Percentiles rank a stretch among this genome's conserved stretches.
These are phyloP conservation scores for Blastobotrys raffinosifermentans DNA, from an alignment of 1,139 yeast genomes.

Conservation along the genomic window DNA sequence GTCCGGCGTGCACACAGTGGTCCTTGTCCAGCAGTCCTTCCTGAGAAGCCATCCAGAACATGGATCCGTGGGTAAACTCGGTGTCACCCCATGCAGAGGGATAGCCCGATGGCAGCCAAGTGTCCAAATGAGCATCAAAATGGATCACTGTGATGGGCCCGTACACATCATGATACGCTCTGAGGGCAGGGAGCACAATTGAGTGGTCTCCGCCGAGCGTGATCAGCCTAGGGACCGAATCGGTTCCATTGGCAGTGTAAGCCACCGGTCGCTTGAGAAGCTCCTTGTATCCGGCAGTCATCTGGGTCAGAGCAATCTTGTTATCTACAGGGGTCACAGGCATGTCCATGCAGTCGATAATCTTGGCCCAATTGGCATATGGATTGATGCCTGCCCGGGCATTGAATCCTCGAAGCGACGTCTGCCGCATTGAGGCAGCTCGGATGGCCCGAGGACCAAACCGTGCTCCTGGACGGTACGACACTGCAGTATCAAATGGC, in stretches of 20 bases:
- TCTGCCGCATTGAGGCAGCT: slow-evolving; percentile 59
- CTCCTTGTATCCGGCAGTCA: slow-evolving; percentile 58
- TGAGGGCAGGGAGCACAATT: slow-evolving; percentile 58
- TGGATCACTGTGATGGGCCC: slow-evolving; percentile 68
- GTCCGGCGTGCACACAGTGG: slow-evolving; percentile 59
- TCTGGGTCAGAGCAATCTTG: slow-evolving; percentile 59
- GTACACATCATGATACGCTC: slow-evolving; percentile 52
- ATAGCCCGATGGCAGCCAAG: slow-evolving; percentile 51
- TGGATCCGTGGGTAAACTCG: slow-evolving; percentile 56
- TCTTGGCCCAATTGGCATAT: slow-evolving; percentile 48
- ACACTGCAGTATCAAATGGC: slow-evolving; percentile 72
- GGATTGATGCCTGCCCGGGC: slow-evolving; percentile 61
- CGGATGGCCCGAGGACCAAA: slow-evolving; percentile 79
- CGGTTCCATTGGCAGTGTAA: slow-evolving; percentile 8
- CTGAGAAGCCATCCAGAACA: slow-evolving; percentile 61
- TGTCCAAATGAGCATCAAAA: slow-evolving; percentile 68
- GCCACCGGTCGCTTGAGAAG: slow-evolving; percentile 46
- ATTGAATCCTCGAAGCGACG: slow-evolving; percentile 35
- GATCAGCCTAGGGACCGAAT: slow-evolving; percentile 17
- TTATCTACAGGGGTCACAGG: slow-evolving; percentile 83
- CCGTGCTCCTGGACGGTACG: slow-evolving; percentile 72
- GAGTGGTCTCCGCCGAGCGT: slow-evolving; percentile 49
- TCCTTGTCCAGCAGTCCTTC: slow-evolving; percentile 49
- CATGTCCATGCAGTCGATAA: slow-evolving; percentile 74
- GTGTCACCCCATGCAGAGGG: slow-evolving; percentile 21